phyloP scores from a whole-genome alignment of 257 asterid species.

The Salvia rosmarinus region DNA sequence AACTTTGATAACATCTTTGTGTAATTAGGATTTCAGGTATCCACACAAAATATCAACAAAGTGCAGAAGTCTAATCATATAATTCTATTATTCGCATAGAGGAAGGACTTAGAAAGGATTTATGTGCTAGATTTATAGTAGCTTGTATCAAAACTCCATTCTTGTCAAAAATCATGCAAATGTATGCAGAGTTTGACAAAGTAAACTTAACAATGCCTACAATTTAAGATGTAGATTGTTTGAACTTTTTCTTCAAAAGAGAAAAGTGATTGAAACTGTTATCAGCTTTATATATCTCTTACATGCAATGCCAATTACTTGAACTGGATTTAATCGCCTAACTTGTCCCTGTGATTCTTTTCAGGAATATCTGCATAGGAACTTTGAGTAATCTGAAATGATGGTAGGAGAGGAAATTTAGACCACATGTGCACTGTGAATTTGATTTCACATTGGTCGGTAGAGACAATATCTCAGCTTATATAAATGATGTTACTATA shows the following conservation, averaged over 20 bases:
- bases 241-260: not conserved
- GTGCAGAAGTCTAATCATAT: not conserved
- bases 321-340: slow-evolving; percentile 8
- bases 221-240: not conserved
- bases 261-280: not conserved
- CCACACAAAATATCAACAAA: not conserved
- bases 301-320: not conserved
- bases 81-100: not conserved
- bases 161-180: slow-evolving; percentile 14
- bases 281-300: not conserved
- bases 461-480: slow-evolving; percentile 48
- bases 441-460: slow-evolving; percentile 42
- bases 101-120: too few species aligned
- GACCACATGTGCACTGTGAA: slow-evolving; percentile 43
- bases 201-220: not conserved
- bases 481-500: slow-evolving; percentile 45
- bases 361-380: slow-evolving; percentile 80
- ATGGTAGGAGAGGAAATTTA: slow-evolving; percentile 54
- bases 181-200: not conserved
- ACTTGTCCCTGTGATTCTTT: slow-evolving; percentile 23
- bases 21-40: not conserved
- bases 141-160: not conserved
- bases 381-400: slow-evolving; percentile 44
- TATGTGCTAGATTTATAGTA: not conserved
- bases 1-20: not conserved